Evolutionary conservation across 192 early-diverging fungal species (phyloP), one percentile per base, ranked within the genome.

Genomic region (Umbelopsis vinacea): DNA sequence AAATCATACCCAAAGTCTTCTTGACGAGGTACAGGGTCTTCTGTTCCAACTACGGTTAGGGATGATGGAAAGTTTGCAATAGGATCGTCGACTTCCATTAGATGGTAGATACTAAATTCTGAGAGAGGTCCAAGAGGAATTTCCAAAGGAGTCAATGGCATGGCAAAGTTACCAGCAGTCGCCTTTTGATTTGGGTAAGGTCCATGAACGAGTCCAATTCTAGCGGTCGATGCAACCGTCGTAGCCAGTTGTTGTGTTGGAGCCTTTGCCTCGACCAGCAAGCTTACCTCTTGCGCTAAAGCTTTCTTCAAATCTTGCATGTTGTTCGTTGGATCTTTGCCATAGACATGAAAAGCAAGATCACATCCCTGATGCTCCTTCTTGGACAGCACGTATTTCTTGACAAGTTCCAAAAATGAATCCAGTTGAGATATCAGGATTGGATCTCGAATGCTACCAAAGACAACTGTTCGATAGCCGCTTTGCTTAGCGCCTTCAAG

Each of bases 361-460:
- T 55, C 35, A 35, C 46, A 66, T 6, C 43, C 57, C 43, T 63
- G 11, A 6, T 63, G 23, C 21, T 68, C 67, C 24, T 10, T 46
- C 23, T 48, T 40, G 4, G 40, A 46, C 2, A 47, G 67, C 22
- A 68, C 67, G 26, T 68, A 45, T 21, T 40, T 15, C 40, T 68
- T 48, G 23, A 68, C 22, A 4, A 19, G 22, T 21, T n/a, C 38
- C 40, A 72, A n/a, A 26, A 72, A 66, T 0, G 17, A 19, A 26
- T 72, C 60, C 8, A 72, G 46, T 26, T 72, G 71, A 29, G 57
- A 66, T 46, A 72, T 63, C 6, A 72, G n/a, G 37, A 72, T 72
- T 12, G 71, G 71, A 48, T 72, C 71, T 4, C 71, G 71, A 48
- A 72, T 60, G 24, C 71, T 54, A 23, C 71, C 71, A 10, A 72